Percentiles rank a stretch among this genome's conserved stretches.
phyloP scores from a whole-genome alignment of 2,329 filamentous ascomycete species.

The Microsporum ferrugineum region DNA sequence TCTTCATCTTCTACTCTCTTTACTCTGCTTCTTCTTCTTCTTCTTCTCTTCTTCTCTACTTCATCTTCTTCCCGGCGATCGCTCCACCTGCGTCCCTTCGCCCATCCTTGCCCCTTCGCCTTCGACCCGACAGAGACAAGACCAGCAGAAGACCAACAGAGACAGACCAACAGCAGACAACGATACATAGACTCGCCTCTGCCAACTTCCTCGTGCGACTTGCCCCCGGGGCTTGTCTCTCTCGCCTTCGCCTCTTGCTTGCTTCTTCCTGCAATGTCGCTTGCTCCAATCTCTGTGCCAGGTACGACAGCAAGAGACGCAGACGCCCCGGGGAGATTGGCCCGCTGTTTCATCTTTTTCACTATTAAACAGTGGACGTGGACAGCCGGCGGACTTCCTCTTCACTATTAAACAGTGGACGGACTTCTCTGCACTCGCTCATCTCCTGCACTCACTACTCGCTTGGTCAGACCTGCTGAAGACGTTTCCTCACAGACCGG shows the following conservation, averaged over 20 bases:
- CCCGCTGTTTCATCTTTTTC: not conserved
- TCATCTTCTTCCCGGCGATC: not conserved
- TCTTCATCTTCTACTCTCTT: too few relatives aligned
- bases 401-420: too few relatives aligned
- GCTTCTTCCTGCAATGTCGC: constrained; percentile 14
- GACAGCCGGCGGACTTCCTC: not conserved
- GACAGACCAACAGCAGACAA: not conserved
- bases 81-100: not conserved
- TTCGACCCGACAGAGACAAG: not conserved
- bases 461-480: constrained; percentile 16
- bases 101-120: not conserved
- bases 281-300: constrained; percentile 19
- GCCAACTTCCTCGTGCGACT: not conserved
- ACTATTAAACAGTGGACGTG: not conserved
- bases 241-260: not conserved
- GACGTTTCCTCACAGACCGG: constrained; percentile 16
- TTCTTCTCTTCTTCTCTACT: too few relatives aligned
- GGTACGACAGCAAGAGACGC: constrained; percentile 13
- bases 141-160: not conserved
- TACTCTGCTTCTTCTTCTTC: too few relatives aligned
- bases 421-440: not conserved
- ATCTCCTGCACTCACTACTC: not conserved
- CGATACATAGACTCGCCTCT: not conserved
- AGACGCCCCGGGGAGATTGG: not conserved
- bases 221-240: not conserved